Base-by-base conservation (phyloP, 139 green algal genomes). In the Choricystis sp. region DNA sequence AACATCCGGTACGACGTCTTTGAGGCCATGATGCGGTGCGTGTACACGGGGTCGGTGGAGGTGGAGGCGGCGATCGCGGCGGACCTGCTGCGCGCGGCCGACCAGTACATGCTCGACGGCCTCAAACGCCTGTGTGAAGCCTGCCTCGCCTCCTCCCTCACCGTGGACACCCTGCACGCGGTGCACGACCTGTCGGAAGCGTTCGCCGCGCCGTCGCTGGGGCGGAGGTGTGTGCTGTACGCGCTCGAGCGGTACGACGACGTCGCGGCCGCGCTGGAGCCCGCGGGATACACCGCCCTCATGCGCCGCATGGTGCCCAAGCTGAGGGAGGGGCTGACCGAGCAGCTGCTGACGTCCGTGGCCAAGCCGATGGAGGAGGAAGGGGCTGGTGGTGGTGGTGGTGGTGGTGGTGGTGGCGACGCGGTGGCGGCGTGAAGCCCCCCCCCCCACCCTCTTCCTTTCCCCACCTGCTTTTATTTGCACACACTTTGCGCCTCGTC, bases 51-150 rank as follows among this genome's bases (percentile, higher is more conserved):
- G 65, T 71, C 48, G 4, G 79, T 84, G 56, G 74, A 90, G 3
- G 83, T 90, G 48, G 67, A 67, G 4, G 27, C 68, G 0, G 77
- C 90, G 28, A 79, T 89, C 19, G 81, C 83, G 23, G 75, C 85
- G 60, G 83, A 85, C 27, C 70, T 90, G 62, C 67, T 89, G 49
- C 77, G 81, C 55, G 88, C 82, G 26, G 76, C 83, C 1, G 89
- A 96, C 76, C 87, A 97, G 77, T 98, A 97, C 77, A 83, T 97
- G 76, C 77, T 98, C 57, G 91, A 96, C 40, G 79, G 76, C 2
- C 79, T 98, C 5, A 98, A 98, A 77, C 72, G 78, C 60, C 83
- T 94, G 49, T 98, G 91, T 68, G 91, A 97, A 72, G 72, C 79
- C 28, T 73, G 79, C 59, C 89, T 97, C 24, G 73, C 81, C 23